These are phyloP conservation scores for Fusarium concolor DNA, from an alignment of 2,329 filamentous ascomycete genomes.

Conservation along the genomic window DNA sequence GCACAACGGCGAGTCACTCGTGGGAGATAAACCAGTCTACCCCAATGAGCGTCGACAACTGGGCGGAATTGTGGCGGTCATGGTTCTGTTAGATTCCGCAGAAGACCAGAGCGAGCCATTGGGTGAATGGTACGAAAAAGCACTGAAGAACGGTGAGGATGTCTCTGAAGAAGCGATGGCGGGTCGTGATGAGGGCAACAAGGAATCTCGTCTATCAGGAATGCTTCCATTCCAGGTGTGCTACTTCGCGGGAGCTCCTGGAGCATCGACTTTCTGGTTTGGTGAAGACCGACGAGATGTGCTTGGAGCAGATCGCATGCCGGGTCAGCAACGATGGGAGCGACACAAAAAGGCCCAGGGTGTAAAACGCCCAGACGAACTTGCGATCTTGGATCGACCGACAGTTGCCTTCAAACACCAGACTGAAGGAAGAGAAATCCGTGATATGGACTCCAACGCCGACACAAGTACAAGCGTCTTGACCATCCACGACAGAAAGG, in stretches of 20 bases:
- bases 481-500: conserved; percentile 17
- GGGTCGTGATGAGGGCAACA: conserved; percentile 8
- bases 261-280: conserved; percentile 38
- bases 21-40: conserved; percentile 40
- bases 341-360: conserved; percentile 24
- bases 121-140: neutral
- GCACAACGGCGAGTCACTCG: conserved; percentile 42
- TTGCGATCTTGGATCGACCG: conserved; percentile 23
- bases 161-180: conserved; percentile 37
- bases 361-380: conserved; percentile 4
- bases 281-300: conserved; percentile 45
- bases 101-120: conserved; percentile 23
- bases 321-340: conserved; percentile 43
- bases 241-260: conserved; percentile 38
- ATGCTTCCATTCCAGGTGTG: conserved; percentile 46
- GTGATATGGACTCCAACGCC: conserved; percentile 29
- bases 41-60: conserved; percentile 39
- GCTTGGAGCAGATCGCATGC: conserved; percentile 45
- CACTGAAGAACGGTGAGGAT: conserved; percentile 24
- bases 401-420: conserved; percentile 36
- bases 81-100: conserved; percentile 26
- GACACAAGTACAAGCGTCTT: conserved; percentile 31
- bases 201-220: conserved; percentile 40
- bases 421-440: conserved; percentile 10
- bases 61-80: conserved; percentile 43